phyloP scores from a whole-genome alignment of 352 stramenopile genomes.

The Peronosclerospora sorghi region DNA sequence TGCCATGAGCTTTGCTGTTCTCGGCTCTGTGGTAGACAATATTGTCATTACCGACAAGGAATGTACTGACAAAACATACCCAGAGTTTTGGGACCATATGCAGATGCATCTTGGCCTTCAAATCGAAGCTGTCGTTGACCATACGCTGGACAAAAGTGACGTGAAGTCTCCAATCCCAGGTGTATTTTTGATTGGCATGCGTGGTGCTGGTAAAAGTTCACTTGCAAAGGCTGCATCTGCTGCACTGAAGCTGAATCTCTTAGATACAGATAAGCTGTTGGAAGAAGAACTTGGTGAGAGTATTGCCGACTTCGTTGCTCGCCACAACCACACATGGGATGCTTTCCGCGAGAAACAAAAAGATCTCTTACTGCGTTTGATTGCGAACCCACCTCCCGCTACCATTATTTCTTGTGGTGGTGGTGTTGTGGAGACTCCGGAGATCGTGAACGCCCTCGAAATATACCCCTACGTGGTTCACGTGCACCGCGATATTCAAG shows the following conservation, averaged over 20 bases:
- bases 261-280: constrained; percentile 76
- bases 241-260: constrained; percentile 38
- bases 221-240: constrained; percentile 41
- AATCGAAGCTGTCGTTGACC: constrained; percentile 34
- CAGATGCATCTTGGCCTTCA: constrained; percentile 49
- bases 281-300: constrained; percentile 50
- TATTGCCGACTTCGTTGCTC: constrained; percentile 60
- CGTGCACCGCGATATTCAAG: constrained; percentile 53
- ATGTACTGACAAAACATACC: constrained; percentile 97
- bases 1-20: constrained; percentile 96
- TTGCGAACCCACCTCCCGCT: constrained; percentile 38
- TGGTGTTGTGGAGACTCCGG: constrained; percentile 66
- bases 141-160: constrained; percentile 5
- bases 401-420: constrained; percentile 80
- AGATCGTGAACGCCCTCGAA: constrained; percentile 46
- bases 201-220: constrained; percentile 77
- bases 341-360: constrained; percentile 65
- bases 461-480: constrained; percentile 65
- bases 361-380: constrained; percentile 43
- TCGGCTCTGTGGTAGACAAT: constrained; percentile 82
- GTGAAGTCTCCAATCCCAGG: constrained; percentile 18
- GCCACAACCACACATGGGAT: constrained; percentile 52
- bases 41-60: constrained; percentile 95
- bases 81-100: constrained; percentile 90
- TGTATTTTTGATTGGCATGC: constrained; percentile 83